phyloP scores from a whole-genome alignment of 2,329 filamentous ascomycete species.

The Cladorrhinum sp. region DNA sequence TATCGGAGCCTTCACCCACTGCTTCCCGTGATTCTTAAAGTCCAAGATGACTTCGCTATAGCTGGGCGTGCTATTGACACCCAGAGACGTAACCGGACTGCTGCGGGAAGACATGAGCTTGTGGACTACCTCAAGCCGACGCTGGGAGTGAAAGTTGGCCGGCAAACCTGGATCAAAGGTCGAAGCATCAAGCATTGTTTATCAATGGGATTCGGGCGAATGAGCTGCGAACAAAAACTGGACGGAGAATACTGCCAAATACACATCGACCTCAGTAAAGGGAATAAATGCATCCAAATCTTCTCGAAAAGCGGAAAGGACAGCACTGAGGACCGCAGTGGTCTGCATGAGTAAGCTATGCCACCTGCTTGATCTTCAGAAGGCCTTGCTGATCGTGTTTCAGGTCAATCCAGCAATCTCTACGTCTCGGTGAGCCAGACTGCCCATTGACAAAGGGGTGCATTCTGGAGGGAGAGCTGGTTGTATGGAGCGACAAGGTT shows the following conservation, averaged over 20 bases:
- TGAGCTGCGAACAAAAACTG: constrained; percentile 78
- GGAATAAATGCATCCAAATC: constrained; percentile 62
- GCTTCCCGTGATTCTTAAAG: constrained; percentile 65
- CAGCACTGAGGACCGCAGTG: constrained; percentile 67
- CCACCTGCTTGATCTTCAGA: too few species aligned
- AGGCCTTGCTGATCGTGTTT: constrained; percentile 21
- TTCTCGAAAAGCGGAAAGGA: constrained; percentile 94
- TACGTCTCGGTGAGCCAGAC: constrained; percentile 56
- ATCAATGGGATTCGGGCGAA: constrained; percentile 56
- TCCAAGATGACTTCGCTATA: constrained; percentile 64
- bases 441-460: constrained; percentile 63
- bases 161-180: constrained; percentile 62
- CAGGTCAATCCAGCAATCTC: constrained; percentile 59
- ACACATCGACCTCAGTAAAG: constrained; percentile 66
- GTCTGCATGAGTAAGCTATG: constrained; percentile 59
- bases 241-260: constrained; percentile 91
- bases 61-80: constrained; percentile 55
- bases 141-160: constrained; percentile 61
- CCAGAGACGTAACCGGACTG: constrained; percentile 26
- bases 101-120: constrained; percentile 28
- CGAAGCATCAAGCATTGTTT: constrained; percentile 73
- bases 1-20: constrained; percentile 64
- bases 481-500: constrained; percentile 69
- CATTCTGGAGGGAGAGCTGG: constrained; percentile 79
- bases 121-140: constrained; percentile 46